Evolutionary conservation across 2,329 filamentous ascomycete species (phyloP).

Genomic region (Aspergillus uvarum): DNA sequence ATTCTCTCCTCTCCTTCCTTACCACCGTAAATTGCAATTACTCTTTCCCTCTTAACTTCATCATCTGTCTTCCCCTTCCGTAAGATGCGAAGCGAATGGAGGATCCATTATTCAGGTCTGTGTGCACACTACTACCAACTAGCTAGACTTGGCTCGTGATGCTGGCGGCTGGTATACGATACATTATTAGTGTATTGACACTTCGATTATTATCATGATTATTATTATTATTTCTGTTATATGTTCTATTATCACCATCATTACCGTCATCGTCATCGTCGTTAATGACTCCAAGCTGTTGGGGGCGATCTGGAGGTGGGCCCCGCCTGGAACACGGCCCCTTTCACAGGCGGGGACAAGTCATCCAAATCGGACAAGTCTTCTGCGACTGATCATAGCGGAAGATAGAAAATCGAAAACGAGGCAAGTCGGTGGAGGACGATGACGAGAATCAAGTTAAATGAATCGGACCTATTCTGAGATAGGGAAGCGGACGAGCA

Average conservation of each 20-base stretch:
- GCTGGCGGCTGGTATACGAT: constrained; percentile 8
- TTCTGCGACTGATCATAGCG: constrained; percentile 16
- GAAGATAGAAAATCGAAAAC: not conserved
- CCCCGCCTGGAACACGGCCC: constrained; percentile 12
- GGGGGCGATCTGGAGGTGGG: constrained; percentile 25
- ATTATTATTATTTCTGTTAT: too few relatives aligned
- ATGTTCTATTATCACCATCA: too few relatives aligned
- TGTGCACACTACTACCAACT: not conserved
- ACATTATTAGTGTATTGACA: not conserved
- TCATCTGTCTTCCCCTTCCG: not conserved
- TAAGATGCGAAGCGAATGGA: not conserved
- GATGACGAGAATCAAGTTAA: not conserved
- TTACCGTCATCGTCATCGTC: not conserved
- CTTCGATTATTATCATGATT: too few relatives aligned
- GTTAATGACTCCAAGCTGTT: constrained; percentile 17
- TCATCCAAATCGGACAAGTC: constrained; percentile 15
- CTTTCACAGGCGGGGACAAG: constrained; percentile 12
- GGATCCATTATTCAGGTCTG: constrained; percentile 12
- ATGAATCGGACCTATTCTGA: not conserved
- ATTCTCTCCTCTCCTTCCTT: not conserved
- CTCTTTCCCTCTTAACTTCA: not conserved
- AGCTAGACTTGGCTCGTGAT: constrained; percentile 6
- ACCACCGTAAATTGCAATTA: not conserved
- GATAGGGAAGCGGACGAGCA: not conserved
- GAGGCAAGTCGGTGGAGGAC: not conserved